A percentile compares a stretch with the other conserved stretches of the same genome.
phyloP scores from a whole-genome alignment of 2,329 filamentous ascomycete species.

The Calonectria naviculata region DNA sequence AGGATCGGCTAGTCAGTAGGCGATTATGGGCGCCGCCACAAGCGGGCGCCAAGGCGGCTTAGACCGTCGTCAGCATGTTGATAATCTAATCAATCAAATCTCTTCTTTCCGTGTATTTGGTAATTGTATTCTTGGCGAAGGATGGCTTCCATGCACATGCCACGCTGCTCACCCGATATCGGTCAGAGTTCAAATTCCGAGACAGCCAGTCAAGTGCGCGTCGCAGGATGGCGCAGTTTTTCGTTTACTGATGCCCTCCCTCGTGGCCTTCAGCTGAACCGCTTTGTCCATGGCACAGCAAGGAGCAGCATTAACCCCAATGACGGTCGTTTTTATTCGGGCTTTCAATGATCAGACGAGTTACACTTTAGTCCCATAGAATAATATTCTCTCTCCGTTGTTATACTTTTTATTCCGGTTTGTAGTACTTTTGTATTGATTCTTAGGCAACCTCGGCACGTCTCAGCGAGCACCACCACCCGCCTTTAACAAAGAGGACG shows the following conservation, averaged over 20 bases:
- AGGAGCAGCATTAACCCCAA: too few relatives aligned
- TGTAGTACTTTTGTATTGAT: too few relatives aligned
- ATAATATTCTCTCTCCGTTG: too few relatives aligned
- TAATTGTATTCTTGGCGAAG: not conserved
- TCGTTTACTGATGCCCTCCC: not conserved
- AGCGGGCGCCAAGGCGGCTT: not conserved
- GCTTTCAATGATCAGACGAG: too few relatives aligned
- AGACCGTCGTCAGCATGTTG: not conserved
- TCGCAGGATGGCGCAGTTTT: not conserved
- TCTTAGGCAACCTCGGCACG: too few relatives aligned
- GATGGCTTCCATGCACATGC: not conserved
- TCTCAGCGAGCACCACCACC: too few relatives aligned
- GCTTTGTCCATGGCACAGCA: not conserved
- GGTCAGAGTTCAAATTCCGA: not conserved
- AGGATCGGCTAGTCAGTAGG: too few relatives aligned
- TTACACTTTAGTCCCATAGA: too few relatives aligned
- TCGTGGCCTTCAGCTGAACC: not conserved
- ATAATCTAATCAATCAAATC: slow-evolving; percentile 1
- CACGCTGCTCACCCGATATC: not conserved
- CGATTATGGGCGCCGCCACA: not conserved
- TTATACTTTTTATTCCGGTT: too few relatives aligned
- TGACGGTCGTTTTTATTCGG: too few relatives aligned
- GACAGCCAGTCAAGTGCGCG: not conserved
- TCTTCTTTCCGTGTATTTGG: not conserved
- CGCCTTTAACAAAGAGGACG: too few relatives aligned